Base-by-base conservation (phyloP, 208 protist genomes). In the Trypanosoma boissoni region DNA sequence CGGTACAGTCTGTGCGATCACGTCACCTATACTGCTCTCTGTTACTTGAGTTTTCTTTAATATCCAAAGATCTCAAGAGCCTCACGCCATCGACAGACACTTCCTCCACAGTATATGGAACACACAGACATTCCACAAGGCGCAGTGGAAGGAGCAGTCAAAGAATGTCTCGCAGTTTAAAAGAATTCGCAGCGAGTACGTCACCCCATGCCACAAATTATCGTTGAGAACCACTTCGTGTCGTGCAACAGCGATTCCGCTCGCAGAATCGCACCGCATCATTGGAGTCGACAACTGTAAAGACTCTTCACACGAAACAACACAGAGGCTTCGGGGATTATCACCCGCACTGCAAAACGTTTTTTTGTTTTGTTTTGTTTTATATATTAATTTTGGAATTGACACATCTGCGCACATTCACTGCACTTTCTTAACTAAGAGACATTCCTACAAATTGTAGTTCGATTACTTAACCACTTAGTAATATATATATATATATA, bases 301-400 rank as follows among this genome's bases (percentile, higher is more conserved):
- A 94, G 53, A 26, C 87, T 83, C 48, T 78, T 71, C 2, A 94
- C 70, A n/a, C 18, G 88, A 58, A 54, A 91, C 55, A 45, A 94
- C 37, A 59, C 81, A 89, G 16, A 81, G 83, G 52, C 89, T 51
- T 12, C 39, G 57, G 9, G 64, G 64, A 28, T 85, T 45, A 28
- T 83, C 87, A 76, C 89, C 91, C 42, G 78, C 63, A 42, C 87
- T 75, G 69, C 91, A 94, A 71, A 76, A 94, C 28, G 91, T 65
- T 2, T 59, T 84, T n/a, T n/a, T n/a, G n/a, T n/a, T n/a, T n/a
- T n/a, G n/a, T n/a, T n/a, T n/a, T n/a, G n/a, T n/a, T n/a, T n/a
- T n/a, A n/a, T 28, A 94, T 64, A 10, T 77, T 72, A 43, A 70
- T 74, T 21, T 76, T 80, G 12, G 81, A 86, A 63, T 59, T 74